Evolutionary conservation across 2,329 filamentous ascomycete species (phyloP).

Genomic region (Waltergamsia citrina): DNA sequence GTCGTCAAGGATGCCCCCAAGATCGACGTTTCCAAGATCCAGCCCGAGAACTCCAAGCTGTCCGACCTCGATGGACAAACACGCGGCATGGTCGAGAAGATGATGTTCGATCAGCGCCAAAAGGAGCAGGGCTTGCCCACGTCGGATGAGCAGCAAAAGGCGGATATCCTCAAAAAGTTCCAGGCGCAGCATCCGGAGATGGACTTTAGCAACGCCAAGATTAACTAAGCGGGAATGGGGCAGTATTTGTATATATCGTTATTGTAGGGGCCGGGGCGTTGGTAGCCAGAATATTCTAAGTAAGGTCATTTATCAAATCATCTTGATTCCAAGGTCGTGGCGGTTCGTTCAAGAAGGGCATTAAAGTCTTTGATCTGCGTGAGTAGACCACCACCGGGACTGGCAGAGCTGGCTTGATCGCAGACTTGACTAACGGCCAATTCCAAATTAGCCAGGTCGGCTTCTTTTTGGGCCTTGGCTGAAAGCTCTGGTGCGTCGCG

Average conservation of each 20-base stretch:
- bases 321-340: slow-evolving; percentile 42
- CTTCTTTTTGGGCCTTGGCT: slow-evolving; percentile 33
- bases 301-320: no score
- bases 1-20: slow-evolving; percentile 78
- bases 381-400: slow-evolving; percentile 41
- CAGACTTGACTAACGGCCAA: slow-evolving; percentile 44
- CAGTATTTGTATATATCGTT: no score
- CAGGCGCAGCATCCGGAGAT: slow-evolving; percentile 68
- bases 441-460: slow-evolving; percentile 47
- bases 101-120: slow-evolving; percentile 99
- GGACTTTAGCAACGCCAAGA: slow-evolving; percentile 64
- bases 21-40: slow-evolving; percentile 93
- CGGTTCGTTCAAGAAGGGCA: slow-evolving; percentile 51
- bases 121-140: slow-evolving; percentile 86
- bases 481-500: slow-evolving; percentile 37
- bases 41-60: slow-evolving; percentile 84
- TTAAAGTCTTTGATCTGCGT: slow-evolving; percentile 53
- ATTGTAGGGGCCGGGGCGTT: no score
- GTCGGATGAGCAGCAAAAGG: slow-evolving; percentile 92
- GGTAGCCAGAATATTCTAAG: no score
- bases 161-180: slow-evolving; percentile 88
- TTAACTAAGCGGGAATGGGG: slow-evolving; percentile 30
- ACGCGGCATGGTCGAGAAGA: slow-evolving; percentile 97
- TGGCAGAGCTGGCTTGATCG: slow-evolving; percentile 39
- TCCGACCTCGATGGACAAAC: slow-evolving; percentile 93